Evolutionary conservation across 148 eudicot species (phyloP).

Genomic region (Dianthus caryophyllus): DNA sequence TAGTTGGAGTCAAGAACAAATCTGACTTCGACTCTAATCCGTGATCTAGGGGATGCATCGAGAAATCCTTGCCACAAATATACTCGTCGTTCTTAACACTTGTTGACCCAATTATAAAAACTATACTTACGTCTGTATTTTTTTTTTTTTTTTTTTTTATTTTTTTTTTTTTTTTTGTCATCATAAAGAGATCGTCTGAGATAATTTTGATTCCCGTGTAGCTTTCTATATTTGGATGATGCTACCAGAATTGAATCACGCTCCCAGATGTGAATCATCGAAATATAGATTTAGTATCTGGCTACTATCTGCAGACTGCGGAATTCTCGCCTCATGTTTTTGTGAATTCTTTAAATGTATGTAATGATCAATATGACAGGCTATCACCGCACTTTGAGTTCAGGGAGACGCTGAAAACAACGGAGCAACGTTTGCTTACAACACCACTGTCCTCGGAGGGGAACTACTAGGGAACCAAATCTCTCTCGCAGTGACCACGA

Average conservation of each 20-base stretch:
- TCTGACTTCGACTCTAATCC: not conserved
- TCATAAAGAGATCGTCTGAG: not conserved
- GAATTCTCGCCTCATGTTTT: not conserved
- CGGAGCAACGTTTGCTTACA: conserved; percentile 75
- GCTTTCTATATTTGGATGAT: not conserved
- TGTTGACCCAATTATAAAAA: too few relatives aligned
- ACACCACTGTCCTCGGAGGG: conserved; percentile 76
- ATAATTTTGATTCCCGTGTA: not conserved
- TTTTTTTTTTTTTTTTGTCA: too few relatives aligned
- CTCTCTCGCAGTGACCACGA: conserved; percentile 59
- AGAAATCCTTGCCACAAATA: too few relatives aligned
- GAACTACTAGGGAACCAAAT: conserved; percentile 43
- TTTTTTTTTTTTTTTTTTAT: too few relatives aligned
- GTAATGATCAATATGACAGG: conserved; percentile 54
- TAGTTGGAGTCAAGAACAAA: not conserved
- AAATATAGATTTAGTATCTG: not conserved
- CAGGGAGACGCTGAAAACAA: conserved; percentile 93
- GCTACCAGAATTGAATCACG: not conserved
- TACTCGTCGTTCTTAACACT: too few relatives aligned
- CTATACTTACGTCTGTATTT: too few relatives aligned
- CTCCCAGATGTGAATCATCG: not conserved
- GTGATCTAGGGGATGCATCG: too few relatives aligned
- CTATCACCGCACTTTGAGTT: conserved; percentile 44
- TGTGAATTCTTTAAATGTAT: conserved; percentile 23
- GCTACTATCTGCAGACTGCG: not conserved